Evolutionary conservation across 225 moss, liverwort and hornwort species (phyloP).

Genomic region (Climacium dendroides): DNA sequence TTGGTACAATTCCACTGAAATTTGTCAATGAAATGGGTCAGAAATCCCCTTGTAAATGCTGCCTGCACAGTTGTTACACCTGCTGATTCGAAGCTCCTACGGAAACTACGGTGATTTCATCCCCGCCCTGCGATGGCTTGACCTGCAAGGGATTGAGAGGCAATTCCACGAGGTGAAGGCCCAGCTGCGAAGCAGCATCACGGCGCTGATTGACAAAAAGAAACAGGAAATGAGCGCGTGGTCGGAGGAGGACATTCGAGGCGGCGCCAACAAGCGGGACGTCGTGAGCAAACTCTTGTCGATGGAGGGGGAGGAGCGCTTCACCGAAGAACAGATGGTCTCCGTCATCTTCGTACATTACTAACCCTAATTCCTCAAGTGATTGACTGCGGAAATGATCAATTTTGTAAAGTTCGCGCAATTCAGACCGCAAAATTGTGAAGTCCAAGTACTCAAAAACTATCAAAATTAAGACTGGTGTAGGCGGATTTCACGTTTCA

Average conservation of each 20-base stretch:
- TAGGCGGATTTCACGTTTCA: background rate
- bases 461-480: background rate
- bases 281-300: conserved; percentile 13
- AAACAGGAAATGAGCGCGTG: background rate
- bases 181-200: background rate
- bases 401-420: background rate
- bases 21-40: background rate
- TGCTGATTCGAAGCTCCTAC: background rate
- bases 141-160: conserved; percentile 15
- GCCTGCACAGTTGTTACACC: background rate
- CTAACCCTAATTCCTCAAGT: background rate
- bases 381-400: background rate
- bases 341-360: background rate
- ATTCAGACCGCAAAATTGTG: background rate
- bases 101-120: conserved; percentile 39
- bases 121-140: conserved; percentile 38
- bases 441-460: background rate
- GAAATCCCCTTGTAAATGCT: background rate
- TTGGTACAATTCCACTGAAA: background rate
- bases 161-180: background rate
- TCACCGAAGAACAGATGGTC: background rate
- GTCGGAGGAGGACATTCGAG: background rate
- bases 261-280: background rate
- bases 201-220: background rate
- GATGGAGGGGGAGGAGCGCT: background rate